These are phyloP conservation scores for Phaeosphaeria sp. DNA, from an alignment of 2,329 filamentous ascomycete genomes.

Conservation along the genomic window DNA sequence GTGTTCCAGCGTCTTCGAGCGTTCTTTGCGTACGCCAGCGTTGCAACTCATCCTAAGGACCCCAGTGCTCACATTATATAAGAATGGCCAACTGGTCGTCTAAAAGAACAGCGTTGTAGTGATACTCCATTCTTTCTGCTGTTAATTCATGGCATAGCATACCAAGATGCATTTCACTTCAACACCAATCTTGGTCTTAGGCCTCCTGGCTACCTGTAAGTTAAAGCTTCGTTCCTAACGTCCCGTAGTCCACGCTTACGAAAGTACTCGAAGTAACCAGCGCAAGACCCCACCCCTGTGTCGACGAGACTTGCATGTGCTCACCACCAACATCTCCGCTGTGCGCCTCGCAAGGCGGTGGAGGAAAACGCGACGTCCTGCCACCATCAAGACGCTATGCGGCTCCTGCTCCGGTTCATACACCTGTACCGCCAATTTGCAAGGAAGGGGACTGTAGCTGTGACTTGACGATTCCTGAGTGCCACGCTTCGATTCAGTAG, in stretches of 20 bases:
- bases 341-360: neutral
- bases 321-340: neutral
- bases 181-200: neutral
- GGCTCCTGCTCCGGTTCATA: neutral
- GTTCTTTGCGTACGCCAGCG: neutral
- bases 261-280: neutral
- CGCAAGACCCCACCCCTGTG: neutral
- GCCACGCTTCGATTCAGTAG: neutral
- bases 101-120: too few relatives aligned
- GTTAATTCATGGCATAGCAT: neutral
- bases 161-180: neutral
- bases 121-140: too few relatives aligned
- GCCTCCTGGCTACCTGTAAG: neutral
- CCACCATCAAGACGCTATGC: neutral
- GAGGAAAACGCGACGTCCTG: neutral
- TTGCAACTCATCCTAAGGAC: neutral
- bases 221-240: neutral
- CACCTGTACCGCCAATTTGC: neutral
- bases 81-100: too few relatives aligned
- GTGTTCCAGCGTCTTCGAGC: neutral
- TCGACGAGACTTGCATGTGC: neutral
- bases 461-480: neutral
- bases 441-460: neutral
- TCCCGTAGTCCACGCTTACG: neutral
- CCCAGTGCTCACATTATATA: neutral